Evolutionary conservation across 768 basidiomycete species (phyloP), one percentile per base, ranked within the genome.

Genomic region (Lactifluus subvellereus): DNA sequence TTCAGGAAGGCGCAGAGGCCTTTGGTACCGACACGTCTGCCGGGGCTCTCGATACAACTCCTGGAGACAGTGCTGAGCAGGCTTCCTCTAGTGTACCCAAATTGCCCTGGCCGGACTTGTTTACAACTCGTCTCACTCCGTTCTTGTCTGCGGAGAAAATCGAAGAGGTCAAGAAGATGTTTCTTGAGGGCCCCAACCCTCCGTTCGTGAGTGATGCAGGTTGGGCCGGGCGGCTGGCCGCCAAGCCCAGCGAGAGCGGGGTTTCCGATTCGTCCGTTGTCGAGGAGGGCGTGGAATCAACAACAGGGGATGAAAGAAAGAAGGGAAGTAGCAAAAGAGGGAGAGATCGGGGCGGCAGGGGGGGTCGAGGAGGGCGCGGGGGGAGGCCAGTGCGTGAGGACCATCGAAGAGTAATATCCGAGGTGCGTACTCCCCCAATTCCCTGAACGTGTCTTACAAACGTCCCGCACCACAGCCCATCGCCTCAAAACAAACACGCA

Each of bases 121-220:
- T 86, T 70, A 79, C 78, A 50, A 72, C 77, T 4, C 75, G 77
- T 33, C 78, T 97, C 10, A 71, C 80, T 8, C 75, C 84, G 1
- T 89, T 85, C 75, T 78, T 97, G 32, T 81, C 88, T 4, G 78
- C 80, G 58, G 78, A 80, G 20, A 79, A 79, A 6, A 81, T 94
- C 37, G 69, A 73, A 30, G 76, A 84, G 42, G 73, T 98, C 43
- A 92, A 88, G 71, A 75, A 80, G 45, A 84, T 97, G 73, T 89
- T 81, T 64, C 76, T 92, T 20, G 88, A 96, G 74, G 94, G 95
- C 1, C 84, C 86, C 6, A 85, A 88, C 62, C 86, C 89, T 40
- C 89, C 90, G 0, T 79, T 85, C 62, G 78, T 83, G 47, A 85
- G 84, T 64, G 91, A 94, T 74, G 76, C 73, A 59, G 92, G 92